A percentile compares a stretch with the other conserved stretches of the same genome.
These are phyloP conservation scores for Dicorynia guianensis DNA, from an alignment of 306 rosid genomes.

Conservation along the genomic window DNA sequence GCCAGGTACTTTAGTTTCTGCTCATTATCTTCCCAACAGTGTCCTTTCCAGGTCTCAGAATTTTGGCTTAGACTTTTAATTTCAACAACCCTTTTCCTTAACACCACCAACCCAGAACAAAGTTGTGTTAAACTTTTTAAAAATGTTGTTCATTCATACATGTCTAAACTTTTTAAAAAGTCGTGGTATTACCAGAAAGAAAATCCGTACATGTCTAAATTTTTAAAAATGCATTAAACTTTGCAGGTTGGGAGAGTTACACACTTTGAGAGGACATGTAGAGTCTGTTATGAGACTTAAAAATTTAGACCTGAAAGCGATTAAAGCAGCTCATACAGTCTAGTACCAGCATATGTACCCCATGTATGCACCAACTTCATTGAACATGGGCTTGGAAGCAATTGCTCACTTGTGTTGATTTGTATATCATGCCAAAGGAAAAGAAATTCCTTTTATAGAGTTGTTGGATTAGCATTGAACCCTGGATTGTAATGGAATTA, in stretches of 20 bases:
- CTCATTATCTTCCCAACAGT: not conserved
- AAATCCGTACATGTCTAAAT: no score
- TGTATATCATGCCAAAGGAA: conserved; percentile 23
- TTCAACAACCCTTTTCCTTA: not conserved
- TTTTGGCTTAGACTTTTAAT: conserved; percentile 21
- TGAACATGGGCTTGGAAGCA: conserved; percentile 30
- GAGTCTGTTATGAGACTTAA: conserved; percentile 80
- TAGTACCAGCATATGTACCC: conserved; percentile 30
- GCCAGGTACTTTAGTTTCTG: conserved; percentile 53
- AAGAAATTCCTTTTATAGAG: conserved; percentile 31
- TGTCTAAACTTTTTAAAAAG: not conserved
- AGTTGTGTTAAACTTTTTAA: no score
- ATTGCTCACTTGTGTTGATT: conserved; percentile 31
- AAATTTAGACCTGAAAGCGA: conserved; percentile 53
- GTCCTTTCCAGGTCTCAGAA: conserved; percentile 3
- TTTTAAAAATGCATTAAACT: conserved; percentile 15
- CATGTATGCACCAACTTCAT: no score
- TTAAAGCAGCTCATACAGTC: conserved; percentile 73
- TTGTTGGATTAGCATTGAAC: conserved; percentile 27
- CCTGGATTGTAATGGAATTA: conserved; percentile 20
- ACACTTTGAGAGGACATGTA: conserved; percentile 79
- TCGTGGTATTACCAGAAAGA: no score
- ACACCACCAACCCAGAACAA: not conserved
- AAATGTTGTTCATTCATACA: no score
- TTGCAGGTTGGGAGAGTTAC: conserved; percentile 78